A percentile compares a stretch with the other conserved stretches of the same genome.
Conservation (phyloP, 495 filamentous ascomycete genomes). For the Xylaria castorea region DNA sequence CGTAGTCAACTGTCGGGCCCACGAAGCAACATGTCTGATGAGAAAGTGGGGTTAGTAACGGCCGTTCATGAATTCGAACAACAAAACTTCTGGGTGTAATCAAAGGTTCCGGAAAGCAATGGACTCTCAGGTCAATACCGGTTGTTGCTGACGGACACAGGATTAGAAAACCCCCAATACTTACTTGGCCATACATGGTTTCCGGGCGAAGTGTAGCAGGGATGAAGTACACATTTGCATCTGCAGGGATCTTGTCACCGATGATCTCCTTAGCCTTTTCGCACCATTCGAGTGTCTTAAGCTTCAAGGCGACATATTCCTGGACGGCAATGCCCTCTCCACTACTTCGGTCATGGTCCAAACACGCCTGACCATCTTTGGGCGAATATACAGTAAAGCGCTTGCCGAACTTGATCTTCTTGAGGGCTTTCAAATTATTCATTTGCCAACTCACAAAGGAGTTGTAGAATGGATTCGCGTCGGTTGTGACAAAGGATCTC, state of each 20-base stretch:
- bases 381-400: slow-evolving; percentile 95
- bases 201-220: slow-evolving; percentile 93
- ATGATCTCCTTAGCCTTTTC: slow-evolving; percentile 71
- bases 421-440: slow-evolving; percentile 85
- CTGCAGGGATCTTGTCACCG: slow-evolving; percentile 78
- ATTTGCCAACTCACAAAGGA: slow-evolving; percentile 98
- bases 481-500: slow-evolving; percentile 88
- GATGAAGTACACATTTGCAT: slow-evolving; percentile 84
- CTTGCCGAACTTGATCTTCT: slow-evolving; percentile 94
- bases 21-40: slow-evolving; percentile 84
- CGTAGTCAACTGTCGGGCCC: slow-evolving; percentile 88
- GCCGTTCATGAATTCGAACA: not conserved
- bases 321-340: slow-evolving; percentile 91
- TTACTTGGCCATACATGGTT: slow-evolving; percentile 92
- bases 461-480: slow-evolving; percentile 97
- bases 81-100: not conserved
- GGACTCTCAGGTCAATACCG: not conserved
- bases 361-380: slow-evolving; percentile 96
- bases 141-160: not conserved
- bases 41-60: not conserved
- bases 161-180: not conserved
- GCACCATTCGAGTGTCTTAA: slow-evolving; percentile 88
- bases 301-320: slow-evolving; percentile 91
- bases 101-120: not conserved
- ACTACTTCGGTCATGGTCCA: slow-evolving; percentile 93